Base-by-base conservation (phyloP, 2,329 filamentous ascomycete genomes). In the Colletotrichum abscissum region DNA sequence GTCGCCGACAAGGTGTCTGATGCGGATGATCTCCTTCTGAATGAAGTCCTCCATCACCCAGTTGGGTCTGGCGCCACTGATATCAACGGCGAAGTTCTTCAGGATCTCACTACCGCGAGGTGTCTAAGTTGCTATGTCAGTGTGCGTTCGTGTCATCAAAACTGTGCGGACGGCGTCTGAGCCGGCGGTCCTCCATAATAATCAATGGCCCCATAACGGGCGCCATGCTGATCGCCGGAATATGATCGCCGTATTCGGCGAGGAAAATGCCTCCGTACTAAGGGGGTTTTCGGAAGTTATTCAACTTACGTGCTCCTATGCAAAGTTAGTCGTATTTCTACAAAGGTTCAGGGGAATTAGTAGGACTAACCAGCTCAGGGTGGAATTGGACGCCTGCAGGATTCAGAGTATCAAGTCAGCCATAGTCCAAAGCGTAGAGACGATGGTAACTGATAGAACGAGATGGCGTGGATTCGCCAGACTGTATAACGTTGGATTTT, bases 1-100 rank as follows among this genome's bases (percentile, higher is more conserved):
- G 33, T 92, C 89, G 26, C 97, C 97, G 55, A 98, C 95, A 42
- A 98, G 87, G 33, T 92, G 88, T 35, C 94, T 88, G 79, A 98
- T 98, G 70, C 95, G 89, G 54, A 86, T 83, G 76, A 98, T 94
- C 83, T 98, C 95, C 79, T 94, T 89, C 75, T 94, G 90, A 9
- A 94, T 88, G 79, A 98, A 98, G 78, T 93, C 91, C 70, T 86
- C 87, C 95, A 98, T 98, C 3, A 89, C 92, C 96, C 96, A 98
- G 80, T 94, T 90, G 72, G 91, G 88, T 72, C 88, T 84, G 4
- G 93, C 94, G 35, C 90, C 89, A 83, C 95, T 98, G 75, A 98
- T 97, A 24, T 89, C 87, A 72, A 97, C 88, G 14, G 91, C 92
- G 79, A 98, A 98, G 87, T 98, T 98, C 80, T 88, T 85, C 57